Conservation (phyloP, 306 rosid genomes). For the Casuarina cunninghamiana region DNA sequence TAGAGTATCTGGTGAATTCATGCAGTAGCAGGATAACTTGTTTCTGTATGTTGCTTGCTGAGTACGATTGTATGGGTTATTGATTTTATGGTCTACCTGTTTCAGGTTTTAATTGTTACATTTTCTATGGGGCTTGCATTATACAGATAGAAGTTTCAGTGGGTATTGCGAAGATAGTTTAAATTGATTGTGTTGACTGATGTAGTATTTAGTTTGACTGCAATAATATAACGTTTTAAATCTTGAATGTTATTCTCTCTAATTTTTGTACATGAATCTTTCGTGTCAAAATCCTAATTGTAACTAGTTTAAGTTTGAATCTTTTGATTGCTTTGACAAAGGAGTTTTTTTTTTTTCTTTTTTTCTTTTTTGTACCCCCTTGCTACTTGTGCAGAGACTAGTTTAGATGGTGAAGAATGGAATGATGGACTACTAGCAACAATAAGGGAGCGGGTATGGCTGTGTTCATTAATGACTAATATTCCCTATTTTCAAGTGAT, state of each 20-base stretch:
- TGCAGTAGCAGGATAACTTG: neutral
- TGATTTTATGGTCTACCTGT: neutral
- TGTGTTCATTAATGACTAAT: constrained; percentile 13
- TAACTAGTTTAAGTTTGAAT: constrained; percentile 4
- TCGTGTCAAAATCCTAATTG: constrained; percentile 1
- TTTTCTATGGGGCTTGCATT: constrained; percentile 3
- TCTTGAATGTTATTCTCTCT: neutral
- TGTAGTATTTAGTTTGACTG: neutral
- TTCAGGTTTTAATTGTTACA: neutral
- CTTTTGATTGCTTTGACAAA: constrained; percentile 1
- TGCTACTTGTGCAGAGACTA: constrained; percentile 43
- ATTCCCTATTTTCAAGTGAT: constrained; percentile 29
- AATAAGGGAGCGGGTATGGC: constrained; percentile 81
- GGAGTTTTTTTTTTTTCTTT: constrained; percentile 9
- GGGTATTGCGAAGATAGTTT: neutral
- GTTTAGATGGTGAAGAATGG: constrained; percentile 80
- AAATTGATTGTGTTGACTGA: neutral
- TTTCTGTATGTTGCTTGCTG: neutral
- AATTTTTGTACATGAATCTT: neutral
- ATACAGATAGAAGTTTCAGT: neutral
- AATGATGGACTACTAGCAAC: constrained; percentile 94
- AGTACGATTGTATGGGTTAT: neutral
- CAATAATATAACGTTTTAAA: neutral
- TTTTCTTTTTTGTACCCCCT: neutral
- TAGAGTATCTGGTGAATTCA: neutral